These are phyloP conservation scores for Trichomonascaceae sp. DNA, from an alignment of 1,139 yeast species.

Conservation along the genomic window DNA sequence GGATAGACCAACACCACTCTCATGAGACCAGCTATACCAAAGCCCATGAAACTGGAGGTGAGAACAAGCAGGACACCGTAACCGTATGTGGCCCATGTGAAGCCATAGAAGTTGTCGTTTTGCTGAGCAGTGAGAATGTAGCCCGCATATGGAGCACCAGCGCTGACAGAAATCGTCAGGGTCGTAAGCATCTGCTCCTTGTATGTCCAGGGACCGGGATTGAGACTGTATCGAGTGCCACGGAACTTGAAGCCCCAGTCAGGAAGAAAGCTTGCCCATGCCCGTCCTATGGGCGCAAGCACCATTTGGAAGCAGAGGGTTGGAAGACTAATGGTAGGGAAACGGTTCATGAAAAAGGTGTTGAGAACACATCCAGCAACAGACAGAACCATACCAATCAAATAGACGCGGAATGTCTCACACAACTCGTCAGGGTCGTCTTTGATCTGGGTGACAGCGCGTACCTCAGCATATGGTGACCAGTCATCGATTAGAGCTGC, in stretches of 20 bases:
- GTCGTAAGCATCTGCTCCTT: conserved; percentile 60
- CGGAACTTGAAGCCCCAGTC: conserved; percentile 32
- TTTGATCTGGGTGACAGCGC: conserved; percentile 33
- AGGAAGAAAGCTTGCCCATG: conserved; percentile 28
- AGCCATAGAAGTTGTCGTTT: conserved; percentile 19
- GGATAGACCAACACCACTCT: conserved; percentile 37
- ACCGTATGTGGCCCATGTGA: conserved; percentile 22
- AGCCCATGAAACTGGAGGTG: conserved; percentile 45
- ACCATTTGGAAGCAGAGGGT: conserved; percentile 34
- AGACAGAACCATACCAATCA: conserved; percentile 23
- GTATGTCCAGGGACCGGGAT: conserved; percentile 53
- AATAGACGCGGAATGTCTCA: conserved; percentile 37
- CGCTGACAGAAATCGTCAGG: conserved; percentile 31
- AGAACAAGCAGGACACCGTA: conserved; percentile 38
- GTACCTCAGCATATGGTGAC: conserved; percentile 40
- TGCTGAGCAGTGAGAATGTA: conserved; percentile 21
- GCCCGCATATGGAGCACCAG: conserved; percentile 31
- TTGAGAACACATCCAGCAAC: conserved; percentile 38
- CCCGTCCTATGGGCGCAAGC: conserved; percentile 11
- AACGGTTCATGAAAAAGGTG: conserved; percentile 39
- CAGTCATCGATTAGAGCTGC: conserved; percentile 31
- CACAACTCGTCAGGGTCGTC: conserved; percentile 32
- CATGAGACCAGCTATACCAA: conserved; percentile 42
- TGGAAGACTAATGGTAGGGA: conserved; percentile 36
- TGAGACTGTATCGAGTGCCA: conserved; percentile 30